phyloP scores from a whole-genome alignment of 2,329 filamentous ascomycete genomes.

The Ascochyta koolunga region DNA sequence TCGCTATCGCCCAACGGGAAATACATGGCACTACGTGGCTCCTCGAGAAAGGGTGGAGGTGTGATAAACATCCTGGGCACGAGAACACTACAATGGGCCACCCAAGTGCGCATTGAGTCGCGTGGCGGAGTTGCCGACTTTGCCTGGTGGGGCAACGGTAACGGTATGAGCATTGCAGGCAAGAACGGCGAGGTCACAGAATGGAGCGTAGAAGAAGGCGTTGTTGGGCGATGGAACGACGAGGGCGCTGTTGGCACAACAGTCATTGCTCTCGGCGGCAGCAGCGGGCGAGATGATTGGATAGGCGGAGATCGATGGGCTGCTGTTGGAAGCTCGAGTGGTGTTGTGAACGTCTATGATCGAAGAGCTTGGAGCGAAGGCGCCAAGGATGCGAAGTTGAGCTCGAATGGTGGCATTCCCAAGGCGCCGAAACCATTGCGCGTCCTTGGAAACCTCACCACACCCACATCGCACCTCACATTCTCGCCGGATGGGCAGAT shows the following conservation, averaged over 20 bases:
- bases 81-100: conserved; percentile 83
- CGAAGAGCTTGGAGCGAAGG: conserved; percentile 65
- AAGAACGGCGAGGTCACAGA: conserved; percentile 91
- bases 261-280: conserved; percentile 77
- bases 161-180: conserved; percentile 80
- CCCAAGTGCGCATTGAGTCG: conserved; percentile 80
- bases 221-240: conserved; percentile 85
- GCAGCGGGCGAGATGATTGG: conserved; percentile 61
- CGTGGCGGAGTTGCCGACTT: conserved; percentile 87
- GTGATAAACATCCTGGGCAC: conserved; percentile 84
- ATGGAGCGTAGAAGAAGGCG: conserved; percentile 74
- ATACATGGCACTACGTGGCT: conserved; percentile 83
- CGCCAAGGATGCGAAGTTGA: conserved; percentile 20
- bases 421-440: conserved; percentile 73
- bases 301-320: conserved; percentile 88
- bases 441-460: conserved; percentile 84
- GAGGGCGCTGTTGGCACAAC: conserved; percentile 88
- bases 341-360: conserved; percentile 94
- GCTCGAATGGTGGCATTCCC: conserved; percentile 59
- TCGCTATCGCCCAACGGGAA: conserved; percentile 83
- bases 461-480: conserved; percentile 75
- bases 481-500: conserved; percentile 92
- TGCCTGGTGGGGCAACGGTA: conserved; percentile 86
- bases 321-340: conserved; percentile 81
- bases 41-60: conserved; percentile 83